Evolutionary conservation across 306 rosid genomes (phyloP).

Genomic region (Rubus idaeus): DNA sequence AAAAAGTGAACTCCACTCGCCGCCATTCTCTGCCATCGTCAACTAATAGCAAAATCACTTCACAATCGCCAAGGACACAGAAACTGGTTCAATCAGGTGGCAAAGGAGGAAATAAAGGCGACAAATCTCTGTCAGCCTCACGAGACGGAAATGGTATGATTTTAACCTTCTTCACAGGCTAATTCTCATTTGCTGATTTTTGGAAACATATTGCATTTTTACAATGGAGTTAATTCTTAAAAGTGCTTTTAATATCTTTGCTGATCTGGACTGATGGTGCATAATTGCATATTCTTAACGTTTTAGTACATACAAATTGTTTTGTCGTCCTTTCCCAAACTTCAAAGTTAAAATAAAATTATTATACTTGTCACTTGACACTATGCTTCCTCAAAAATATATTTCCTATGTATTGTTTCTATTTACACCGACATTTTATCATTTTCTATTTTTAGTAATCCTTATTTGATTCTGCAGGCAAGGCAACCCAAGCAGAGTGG

Average conservation of each 20-base stretch:
- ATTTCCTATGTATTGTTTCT: no score
- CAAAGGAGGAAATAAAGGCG: conserved; percentile 61
- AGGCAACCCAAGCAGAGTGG: conserved; percentile 90
- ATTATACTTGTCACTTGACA: neutral
- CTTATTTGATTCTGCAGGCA: conserved; percentile 55
- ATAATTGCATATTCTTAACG: neutral
- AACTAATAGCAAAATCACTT: conserved; percentile 70
- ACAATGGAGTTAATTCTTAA: neutral
- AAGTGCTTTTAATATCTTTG: neutral
- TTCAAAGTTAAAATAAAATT: neutral
- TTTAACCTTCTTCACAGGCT: neutral
- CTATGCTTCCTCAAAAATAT: neutral
- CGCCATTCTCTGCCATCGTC: conserved; percentile 89
- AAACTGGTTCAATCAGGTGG: conserved; percentile 71
- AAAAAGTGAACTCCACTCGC: conserved; percentile 53
- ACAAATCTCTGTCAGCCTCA: conserved; percentile 48
- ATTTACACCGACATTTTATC: no score
- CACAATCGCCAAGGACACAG: conserved; percentile 90
- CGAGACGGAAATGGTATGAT: conserved; percentile 80
- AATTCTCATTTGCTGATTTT: neutral
- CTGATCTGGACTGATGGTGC: neutral
- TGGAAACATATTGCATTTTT: conserved; percentile 9
- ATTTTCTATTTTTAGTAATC: conserved; percentile 6
- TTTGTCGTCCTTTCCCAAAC: neutral
- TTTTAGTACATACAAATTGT: neutral